A percentile compares a stretch with the other conserved stretches of the same genome.
These are phyloP conservation scores for Nyctanthes arbortristis DNA, from an alignment of 257 asterid species.

Conservation along the genomic window DNA sequence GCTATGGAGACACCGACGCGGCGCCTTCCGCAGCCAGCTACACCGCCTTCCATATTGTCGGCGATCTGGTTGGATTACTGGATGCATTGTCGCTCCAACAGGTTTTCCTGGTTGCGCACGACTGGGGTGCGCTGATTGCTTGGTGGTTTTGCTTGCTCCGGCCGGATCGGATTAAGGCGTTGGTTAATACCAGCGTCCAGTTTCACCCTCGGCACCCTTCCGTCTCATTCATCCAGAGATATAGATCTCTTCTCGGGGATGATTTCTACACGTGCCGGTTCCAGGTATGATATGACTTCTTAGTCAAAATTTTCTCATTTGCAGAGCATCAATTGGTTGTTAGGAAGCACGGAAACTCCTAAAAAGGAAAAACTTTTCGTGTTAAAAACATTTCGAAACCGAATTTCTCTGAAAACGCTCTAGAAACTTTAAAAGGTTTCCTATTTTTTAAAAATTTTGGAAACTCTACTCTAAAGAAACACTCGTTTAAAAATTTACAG, in stretches of 20 bases:
- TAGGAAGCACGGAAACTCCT: too few species aligned
- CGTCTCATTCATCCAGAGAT: slow-evolving; percentile 4
- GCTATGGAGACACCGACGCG: slow-evolving; percentile 28
- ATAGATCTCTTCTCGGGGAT: slow-evolving; percentile 25
- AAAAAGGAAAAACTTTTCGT: too few species aligned
- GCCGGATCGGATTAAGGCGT: slow-evolving; percentile 22
- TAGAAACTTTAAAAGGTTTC: too few species aligned
- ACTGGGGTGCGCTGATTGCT: slow-evolving; percentile 28
- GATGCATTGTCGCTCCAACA: slow-evolving; percentile 13
- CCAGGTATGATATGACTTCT: too few species aligned
- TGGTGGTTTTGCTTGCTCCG: slow-evolving; percentile 25
- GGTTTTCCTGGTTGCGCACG: slow-evolving; percentile 30
- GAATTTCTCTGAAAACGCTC: too few species aligned
- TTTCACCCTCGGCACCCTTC: slow-evolving; percentile 19
- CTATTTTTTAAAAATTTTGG: too few species aligned
- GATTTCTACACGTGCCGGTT: slow-evolving; percentile 28
- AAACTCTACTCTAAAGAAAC: too few species aligned
- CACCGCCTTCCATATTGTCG: slow-evolving; percentile 20
- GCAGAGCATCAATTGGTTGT: too few species aligned
- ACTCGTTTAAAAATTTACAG: too few species aligned
- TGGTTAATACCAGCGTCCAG: slow-evolving; percentile 29
- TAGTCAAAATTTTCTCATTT: too few species aligned
- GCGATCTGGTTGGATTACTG: slow-evolving; percentile 27
- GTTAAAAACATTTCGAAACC: too few species aligned
- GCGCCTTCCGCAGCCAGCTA: slow-evolving; percentile 15